Evolutionary conservation across 169 alveolate species (phyloP).

Genomic region (Eimeria zaria): DNA sequence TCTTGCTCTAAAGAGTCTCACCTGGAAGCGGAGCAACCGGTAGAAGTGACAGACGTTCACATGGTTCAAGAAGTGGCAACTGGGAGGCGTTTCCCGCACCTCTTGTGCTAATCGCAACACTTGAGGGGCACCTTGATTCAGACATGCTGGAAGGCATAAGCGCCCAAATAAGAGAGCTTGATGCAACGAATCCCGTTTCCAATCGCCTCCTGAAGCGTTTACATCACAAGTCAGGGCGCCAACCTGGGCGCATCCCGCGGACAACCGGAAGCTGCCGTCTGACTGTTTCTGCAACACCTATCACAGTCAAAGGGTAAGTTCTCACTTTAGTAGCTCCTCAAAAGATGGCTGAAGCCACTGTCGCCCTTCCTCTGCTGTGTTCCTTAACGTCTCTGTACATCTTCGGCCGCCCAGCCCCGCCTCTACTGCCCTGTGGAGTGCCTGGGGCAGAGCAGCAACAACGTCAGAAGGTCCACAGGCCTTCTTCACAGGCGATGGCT

Average conservation of each 20-base stretch:
- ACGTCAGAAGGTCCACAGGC: neutral
- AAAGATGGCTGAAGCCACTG: constrained; percentile 34
- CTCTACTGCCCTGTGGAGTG: constrained; percentile 23
- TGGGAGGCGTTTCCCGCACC: neutral
- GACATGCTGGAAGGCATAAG: neutral
- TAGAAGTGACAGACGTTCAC: constrained; percentile 47
- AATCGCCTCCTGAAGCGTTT: constrained; percentile 15
- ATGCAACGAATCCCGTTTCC: constrained; percentile 43
- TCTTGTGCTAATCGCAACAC: neutral
- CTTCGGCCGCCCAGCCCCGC: constrained; percentile 24
- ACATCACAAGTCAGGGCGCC: neutral
- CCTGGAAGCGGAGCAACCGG: constrained; percentile 75
- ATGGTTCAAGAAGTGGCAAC: constrained; percentile 39
- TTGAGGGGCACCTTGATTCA: neutral
- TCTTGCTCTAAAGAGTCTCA: neutral
- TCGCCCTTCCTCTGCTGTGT: constrained; percentile 13
- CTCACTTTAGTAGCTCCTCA: neutral
- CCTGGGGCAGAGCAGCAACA: neutral
- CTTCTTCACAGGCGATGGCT: neutral
- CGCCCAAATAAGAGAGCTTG: constrained; percentile 20
- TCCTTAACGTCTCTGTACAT: constrained; percentile 23
- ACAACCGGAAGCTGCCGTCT: neutral
- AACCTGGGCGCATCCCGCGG: neutral
- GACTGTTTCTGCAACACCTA: neutral
- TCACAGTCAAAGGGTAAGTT: neutral